Conservation (phyloP, 2,329 filamentous ascomycete species). For the Arthrocladium fulminans region DNA sequence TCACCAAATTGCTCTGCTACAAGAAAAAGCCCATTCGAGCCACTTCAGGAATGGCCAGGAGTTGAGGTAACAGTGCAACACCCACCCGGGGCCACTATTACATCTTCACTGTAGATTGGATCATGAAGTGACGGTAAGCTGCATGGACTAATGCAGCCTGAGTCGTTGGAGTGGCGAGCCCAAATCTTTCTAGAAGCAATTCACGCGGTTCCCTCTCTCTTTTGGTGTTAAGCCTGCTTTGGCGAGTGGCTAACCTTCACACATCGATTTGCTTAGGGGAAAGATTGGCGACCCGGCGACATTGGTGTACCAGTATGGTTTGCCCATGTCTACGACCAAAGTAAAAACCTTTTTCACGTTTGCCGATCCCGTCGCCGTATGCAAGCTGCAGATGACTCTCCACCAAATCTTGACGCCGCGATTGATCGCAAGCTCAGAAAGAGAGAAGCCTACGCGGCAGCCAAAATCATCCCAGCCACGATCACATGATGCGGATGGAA, state of each 20-base stretch:
- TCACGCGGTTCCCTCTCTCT: neutral
- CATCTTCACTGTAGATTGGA: neutral
- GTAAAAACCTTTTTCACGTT: no score
- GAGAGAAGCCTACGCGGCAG: no score
- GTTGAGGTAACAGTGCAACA: neutral
- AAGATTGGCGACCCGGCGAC: neutral
- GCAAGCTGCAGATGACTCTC: no score
- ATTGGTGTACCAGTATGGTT: no score
- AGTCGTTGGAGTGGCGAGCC: slow-evolving; percentile 1
- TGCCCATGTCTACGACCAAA: no score
- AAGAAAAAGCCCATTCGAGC: neutral
- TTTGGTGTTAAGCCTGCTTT: neutral
- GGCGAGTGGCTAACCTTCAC: neutral
- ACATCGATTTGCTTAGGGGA: no score
- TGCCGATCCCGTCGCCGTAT: no score
- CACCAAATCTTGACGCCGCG: no score
- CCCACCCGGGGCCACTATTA: neutral
- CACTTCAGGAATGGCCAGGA: neutral
- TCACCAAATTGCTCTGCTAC: no score
- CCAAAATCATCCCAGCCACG: no score
- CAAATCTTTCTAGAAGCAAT: slow-evolving; percentile 1
- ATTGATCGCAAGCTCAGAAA: no score
- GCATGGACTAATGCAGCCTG: slow-evolving; percentile 2
- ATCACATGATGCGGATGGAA: no score
- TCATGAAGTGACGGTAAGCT: slow-evolving; percentile 6